A percentile compares a stretch with the other conserved stretches of the same genome.
phyloP scores from a whole-genome alignment of 208 protist species.

The Leishmania lainsoni region DNA sequence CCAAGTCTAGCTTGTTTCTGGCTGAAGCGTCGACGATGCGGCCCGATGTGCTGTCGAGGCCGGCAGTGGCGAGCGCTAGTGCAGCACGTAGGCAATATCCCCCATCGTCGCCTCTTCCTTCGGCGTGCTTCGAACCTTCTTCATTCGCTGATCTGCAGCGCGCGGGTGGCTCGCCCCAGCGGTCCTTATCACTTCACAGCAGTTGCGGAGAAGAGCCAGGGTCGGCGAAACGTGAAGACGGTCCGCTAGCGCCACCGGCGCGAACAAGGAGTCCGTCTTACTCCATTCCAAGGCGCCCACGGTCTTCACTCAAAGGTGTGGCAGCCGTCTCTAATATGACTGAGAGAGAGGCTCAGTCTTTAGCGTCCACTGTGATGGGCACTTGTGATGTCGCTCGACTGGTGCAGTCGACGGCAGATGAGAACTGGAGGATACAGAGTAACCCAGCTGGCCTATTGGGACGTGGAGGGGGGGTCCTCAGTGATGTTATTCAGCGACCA shows the following conservation, averaged over 20 bases:
- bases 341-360: neutral
- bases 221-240: neutral
- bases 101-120: neutral
- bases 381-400: neutral
- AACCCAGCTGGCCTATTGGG: neutral
- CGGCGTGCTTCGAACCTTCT: neutral
- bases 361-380: neutral
- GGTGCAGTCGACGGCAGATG: neutral
- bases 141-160: neutral
- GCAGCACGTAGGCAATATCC: neutral
- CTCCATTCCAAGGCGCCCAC: neutral
- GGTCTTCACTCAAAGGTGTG: neutral
- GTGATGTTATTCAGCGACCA: neutral
- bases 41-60: neutral
- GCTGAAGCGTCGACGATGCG: neutral
- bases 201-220: neutral
- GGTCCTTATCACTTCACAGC: neutral
- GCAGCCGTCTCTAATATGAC: neutral
- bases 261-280: neutral
- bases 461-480: neutral
- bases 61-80: neutral
- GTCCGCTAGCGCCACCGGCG: neutral
- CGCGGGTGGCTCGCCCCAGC: neutral
- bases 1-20: neutral
- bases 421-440: neutral